Percentiles rank a stretch among this genome's conserved stretches.
phyloP scores from a whole-genome alignment of 192 early-diverging fungal species.

The Blastocladiella britannica region DNA sequence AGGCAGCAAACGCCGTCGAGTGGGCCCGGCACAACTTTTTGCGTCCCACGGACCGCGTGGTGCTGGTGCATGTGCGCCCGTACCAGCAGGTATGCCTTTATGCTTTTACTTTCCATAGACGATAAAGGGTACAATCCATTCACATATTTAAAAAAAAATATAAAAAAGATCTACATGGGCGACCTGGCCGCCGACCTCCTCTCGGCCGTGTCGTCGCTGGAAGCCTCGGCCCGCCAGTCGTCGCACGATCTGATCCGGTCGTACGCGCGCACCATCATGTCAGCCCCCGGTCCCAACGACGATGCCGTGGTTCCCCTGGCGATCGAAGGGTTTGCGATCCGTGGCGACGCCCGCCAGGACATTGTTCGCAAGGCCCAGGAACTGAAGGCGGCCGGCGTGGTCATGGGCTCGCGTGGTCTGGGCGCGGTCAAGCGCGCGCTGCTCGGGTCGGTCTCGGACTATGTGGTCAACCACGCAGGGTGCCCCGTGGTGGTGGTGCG shows the following conservation, averaged over 20 bases:
- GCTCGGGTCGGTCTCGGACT: neutral
- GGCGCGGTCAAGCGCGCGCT: conserved; percentile 20
- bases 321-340: conserved; percentile 26
- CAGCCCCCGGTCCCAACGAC: neutral
- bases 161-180: no score
- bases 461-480: neutral
- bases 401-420: conserved; percentile 40
- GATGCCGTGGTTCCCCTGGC: neutral
- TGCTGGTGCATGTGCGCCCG: no score
- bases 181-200: neutral
- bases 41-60: no score
- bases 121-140: no score
- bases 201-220: neutral
- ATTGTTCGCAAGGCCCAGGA: conserved; percentile 33
- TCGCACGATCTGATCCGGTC: neutral
- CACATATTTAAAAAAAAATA: no score
- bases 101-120: no score
- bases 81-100: no score
- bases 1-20: no score
- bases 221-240: neutral
- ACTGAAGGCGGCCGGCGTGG: conserved; percentile 30
- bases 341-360: conserved; percentile 40
- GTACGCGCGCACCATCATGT: neutral
- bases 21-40: no score
- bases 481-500: neutral